These are phyloP conservation scores for Phylloporus arenicola DNA, from an alignment of 768 basidiomycete species.

Conservation along the genomic window DNA sequence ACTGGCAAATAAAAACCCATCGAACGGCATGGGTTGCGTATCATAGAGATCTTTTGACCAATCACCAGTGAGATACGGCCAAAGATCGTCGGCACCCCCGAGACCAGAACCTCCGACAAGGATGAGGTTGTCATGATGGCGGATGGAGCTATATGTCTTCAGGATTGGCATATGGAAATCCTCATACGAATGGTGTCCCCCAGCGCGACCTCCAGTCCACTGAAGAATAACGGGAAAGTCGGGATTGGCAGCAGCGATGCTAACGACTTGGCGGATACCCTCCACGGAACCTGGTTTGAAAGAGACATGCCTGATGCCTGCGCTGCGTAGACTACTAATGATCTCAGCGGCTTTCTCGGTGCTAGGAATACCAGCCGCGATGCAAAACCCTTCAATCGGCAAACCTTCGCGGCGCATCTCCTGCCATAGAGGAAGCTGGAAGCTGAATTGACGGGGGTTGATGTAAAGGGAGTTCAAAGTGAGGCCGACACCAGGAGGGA, in stretches of 20 bases:
- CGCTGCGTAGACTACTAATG: conserved; percentile 71
- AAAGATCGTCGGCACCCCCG: conserved; percentile 90
- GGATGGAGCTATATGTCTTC: conserved; percentile 83
- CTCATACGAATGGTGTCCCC: conserved; percentile 97
- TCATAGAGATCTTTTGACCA: conserved; percentile 83
- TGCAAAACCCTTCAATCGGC: conserved; percentile 98
- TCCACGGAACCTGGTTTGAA: conserved; percentile 99
- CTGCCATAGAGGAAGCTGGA: conserved; percentile 98
- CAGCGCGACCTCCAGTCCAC: conserved; percentile 99
- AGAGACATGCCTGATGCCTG: conserved; percentile 92
- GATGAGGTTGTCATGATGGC: conserved; percentile 81
- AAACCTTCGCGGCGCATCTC: conserved; percentile 94
- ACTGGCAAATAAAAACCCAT: conserved; percentile 93
- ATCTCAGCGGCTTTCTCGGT: conserved; percentile 98
- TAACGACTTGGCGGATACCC: conserved; percentile 95
- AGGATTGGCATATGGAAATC: conserved; percentile 98
- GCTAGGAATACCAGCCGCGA: conserved; percentile 94
- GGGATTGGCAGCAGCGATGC: conserved; percentile 89
- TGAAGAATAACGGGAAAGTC: conserved; percentile 97
- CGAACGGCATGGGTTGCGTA: conserved; percentile 95
- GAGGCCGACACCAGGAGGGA: conserved; percentile 85
- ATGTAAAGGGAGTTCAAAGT: conserved; percentile 96
- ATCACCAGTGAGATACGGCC: conserved; percentile 95
- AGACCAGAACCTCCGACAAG: conserved; percentile 95
- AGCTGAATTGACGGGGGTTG: conserved; percentile 94